Conservation (phyloP, 345 rosid species). For the Conringia planisiliqua region DNA sequence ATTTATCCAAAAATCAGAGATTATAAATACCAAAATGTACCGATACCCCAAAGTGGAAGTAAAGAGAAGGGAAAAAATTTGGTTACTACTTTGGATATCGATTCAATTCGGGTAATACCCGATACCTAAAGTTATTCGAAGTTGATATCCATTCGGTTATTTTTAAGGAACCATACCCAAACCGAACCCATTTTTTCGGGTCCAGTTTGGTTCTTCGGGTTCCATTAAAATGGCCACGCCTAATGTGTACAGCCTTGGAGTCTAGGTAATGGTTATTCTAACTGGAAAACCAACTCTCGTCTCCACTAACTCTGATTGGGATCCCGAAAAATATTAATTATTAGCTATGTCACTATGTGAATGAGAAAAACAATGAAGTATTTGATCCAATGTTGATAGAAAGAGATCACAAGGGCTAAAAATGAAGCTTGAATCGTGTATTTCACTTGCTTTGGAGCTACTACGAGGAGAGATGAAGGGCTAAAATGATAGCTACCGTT, state of each 20-base stretch:
- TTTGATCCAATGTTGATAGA: not conserved
- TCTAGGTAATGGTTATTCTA: not conserved
- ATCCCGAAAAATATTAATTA: not conserved
- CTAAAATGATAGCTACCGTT: not conserved
- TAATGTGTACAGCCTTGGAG: not conserved
- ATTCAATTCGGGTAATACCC: no score
- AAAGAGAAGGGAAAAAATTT: no score
- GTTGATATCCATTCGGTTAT: no score
- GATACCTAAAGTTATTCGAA: no score
- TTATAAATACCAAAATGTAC: no score
- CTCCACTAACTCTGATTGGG: not conserved
- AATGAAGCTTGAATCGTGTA: not conserved
- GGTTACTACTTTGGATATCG: no score
- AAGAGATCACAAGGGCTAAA: not conserved
- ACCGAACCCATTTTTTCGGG: no score
- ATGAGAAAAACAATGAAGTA: not conserved
- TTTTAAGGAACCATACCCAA: no score
- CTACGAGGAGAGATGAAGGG: not conserved
- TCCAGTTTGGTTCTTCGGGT: no score
- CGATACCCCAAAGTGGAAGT: no score
- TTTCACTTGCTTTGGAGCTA: not conserved
- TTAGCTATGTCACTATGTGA: conserved; percentile 3
- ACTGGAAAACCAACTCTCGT: not conserved
- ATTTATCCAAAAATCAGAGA: no score
- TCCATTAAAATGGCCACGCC: no score